Evolutionary conservation across 2,329 filamentous ascomycete species (phyloP), one percentile per base, ranked within the genome.

Genomic region (Ceratocystis harringtonii): DNA sequence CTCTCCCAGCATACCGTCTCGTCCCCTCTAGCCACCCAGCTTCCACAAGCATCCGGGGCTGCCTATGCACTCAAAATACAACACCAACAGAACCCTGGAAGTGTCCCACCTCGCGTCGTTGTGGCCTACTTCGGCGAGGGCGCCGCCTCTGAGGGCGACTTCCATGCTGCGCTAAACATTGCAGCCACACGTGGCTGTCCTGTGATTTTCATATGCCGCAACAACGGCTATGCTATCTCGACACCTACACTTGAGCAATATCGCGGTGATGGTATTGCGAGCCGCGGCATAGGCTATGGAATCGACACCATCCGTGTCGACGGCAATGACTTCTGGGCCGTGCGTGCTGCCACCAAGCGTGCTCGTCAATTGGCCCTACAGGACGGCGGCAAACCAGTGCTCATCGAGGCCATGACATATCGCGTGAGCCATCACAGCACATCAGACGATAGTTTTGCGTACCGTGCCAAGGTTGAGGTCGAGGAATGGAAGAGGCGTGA

Each of bases 381-480:
- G 65, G 85, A 89, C 55, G 90, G 89, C n/a, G 89, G 90, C 3
- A 84, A 83, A 68, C 91, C 90, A 0, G 83, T 99, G 0, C 78
- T 99, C 6, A 87, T 99, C 50, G 94, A 99, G 76, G 91, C 91
- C 65, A 95, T 99, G 89, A 92, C 89, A 28, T 99, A 99, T 76
- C 90, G 94, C n/a, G 92, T 97, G 55, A 92, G 89, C 5, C 91
- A 99, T 73, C 94, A 99, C 77, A 96, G 90, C 75, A 99, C 94
- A 0, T 94, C 89, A 0, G 94, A 99, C 72, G 94, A 99, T 76
- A 94, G 89, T 30, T 99, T 96, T 72, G 94, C 94, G 0, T 99
- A 99, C 77, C 88, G 94, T 7, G 91, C 92, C 1, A 85, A 88
- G 30, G 86, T 96, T 0, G 94, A 99, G 72, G 94, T 99, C 75